Evolutionary conservation across 768 basidiomycete genomes (phyloP), one percentile per base, ranked within the genome.

Genomic region (Russula compacta): DNA sequence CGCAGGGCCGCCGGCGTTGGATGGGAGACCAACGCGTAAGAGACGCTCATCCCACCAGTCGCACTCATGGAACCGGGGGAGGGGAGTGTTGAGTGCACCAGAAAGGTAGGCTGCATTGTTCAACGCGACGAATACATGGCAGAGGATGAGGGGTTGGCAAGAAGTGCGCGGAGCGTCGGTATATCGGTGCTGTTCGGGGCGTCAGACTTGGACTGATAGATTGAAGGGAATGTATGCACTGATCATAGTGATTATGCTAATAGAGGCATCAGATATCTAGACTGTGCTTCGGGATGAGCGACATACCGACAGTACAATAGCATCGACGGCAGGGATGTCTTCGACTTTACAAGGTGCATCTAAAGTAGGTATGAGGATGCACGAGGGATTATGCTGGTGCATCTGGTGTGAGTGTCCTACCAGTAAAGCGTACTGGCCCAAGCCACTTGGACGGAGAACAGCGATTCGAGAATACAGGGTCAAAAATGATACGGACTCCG

Each of bases 251-350:
- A 57, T 75, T 70, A 56, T 75, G 74, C 73, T 74, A 42, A 21
- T 1, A 14, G 21, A 8, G 21, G 50, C 11, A 38, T 52, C 10
- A 49, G 14, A 36, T 4, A 21, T 35, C 3, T 6, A 10, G 21
- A 33, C 6, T 11, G 46, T 35, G 4, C 40, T 38, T 2, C 46
- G 9, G 17, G 19, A 39, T 19, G 5, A 6, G n/a, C n/a, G 39
- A 52, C 71, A 72, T 74, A 74, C 81, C 69, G 76, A 77, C 55
- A 82, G 75, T 15, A 77, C 76, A 43, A 83, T 75, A 6, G 73
- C 74, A 64, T 82, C 80, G n/a, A 82, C 70, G 3, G 76, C 69
- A 1, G 81, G 81, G 24, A 83, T 69, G 2, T 80, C 77, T 36
- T 73, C 69, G n/a, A 76, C 70, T 12, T 68, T 57, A 54, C 76